Base-by-base conservation (phyloP, 805 yeast species). In the Candida anglica region DNA sequence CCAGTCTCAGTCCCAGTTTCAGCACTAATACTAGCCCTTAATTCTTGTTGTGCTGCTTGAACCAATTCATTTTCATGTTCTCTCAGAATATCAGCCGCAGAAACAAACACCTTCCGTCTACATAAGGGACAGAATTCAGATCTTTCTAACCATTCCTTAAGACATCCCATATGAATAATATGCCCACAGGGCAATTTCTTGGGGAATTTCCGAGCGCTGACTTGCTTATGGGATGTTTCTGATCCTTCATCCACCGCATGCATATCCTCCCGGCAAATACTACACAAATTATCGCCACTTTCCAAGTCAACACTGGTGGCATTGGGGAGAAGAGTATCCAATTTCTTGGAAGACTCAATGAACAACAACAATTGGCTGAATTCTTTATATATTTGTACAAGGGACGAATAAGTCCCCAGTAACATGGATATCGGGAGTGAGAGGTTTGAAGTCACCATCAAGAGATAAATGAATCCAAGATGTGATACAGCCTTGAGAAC, bases 81-180 rank as follows among this genome's bases (percentile, higher is more conserved):
- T n/a, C n/a, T n/a, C n/a, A n/a, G n/a, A n/a, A n/a, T n/a, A n/a
- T n/a, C n/a, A n/a, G n/a, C n/a, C 21, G 19, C 23, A 3, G 33
- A 15, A 16, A 38, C 48, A 40, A 66, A 66, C 5, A 87, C 94
- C 8, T 78, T 75, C 19, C 81, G 68, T 40, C 96, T 69, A 56
- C 98, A 93, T 34, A 89, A 77, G 2, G 98, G 98, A 63, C 98
- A 93, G n/a, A 77, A 75, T 46, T 82, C 91, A 0, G 96, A 86
- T 43, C 95, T 73, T 51, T 86, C 94, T 46, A 93, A 68, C 98
- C 98, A 93, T 44, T 84, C 81, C 50, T 86, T 84, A 41, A 93
- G 69, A 56, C 98, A 93, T 4, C 93, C 89, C 60, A 83, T 63
- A 55, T 93, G 98, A 37, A 91, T 69, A 30, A 86, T 81, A 57